Evolutionary conservation across 192 early-diverging fungal genomes (phyloP).

Genomic region (Coemansia sp.): DNA sequence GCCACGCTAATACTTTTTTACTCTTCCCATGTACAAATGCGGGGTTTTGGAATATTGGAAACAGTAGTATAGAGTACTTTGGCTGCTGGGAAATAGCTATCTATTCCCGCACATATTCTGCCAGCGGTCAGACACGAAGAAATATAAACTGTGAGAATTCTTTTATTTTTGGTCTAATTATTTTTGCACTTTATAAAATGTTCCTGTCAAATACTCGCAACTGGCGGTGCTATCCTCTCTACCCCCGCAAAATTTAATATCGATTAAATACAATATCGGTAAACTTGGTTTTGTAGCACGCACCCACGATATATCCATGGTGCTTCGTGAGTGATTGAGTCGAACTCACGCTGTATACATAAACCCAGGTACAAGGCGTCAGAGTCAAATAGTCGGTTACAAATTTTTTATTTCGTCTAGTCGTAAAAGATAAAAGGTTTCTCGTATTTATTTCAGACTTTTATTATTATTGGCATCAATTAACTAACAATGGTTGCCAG

Average conservation of each 20-base stretch:
- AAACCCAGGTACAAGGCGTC: background rate
- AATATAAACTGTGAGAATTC: too few relatives aligned
- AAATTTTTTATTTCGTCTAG: background rate
- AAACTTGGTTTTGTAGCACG: background rate
- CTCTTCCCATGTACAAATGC: background rate
- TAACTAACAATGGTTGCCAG: conserved; percentile 28
- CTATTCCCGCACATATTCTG: background rate
- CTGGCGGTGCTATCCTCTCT: background rate
- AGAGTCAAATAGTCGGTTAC: background rate
- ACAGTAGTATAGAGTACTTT: background rate
- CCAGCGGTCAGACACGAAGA: background rate
- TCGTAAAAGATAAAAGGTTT: background rate
- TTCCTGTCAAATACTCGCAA: background rate
- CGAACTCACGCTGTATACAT: background rate
- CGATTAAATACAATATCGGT: background rate
- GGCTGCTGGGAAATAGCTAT: background rate
- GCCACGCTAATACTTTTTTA: background rate
- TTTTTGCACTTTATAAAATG: background rate
- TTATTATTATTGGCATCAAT: background rate
- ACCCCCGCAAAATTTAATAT: background rate
- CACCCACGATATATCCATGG: conserved; percentile 5
- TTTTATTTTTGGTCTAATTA: background rate
- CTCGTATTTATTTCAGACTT: background rate
- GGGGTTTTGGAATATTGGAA: background rate
- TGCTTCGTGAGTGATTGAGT: background rate